A percentile compares a stretch with the other conserved stretches of the same genome.
Evolutionary conservation across 176 grass and related monocot species (phyloP).

Genomic region (Musa troglodytarum): DNA sequence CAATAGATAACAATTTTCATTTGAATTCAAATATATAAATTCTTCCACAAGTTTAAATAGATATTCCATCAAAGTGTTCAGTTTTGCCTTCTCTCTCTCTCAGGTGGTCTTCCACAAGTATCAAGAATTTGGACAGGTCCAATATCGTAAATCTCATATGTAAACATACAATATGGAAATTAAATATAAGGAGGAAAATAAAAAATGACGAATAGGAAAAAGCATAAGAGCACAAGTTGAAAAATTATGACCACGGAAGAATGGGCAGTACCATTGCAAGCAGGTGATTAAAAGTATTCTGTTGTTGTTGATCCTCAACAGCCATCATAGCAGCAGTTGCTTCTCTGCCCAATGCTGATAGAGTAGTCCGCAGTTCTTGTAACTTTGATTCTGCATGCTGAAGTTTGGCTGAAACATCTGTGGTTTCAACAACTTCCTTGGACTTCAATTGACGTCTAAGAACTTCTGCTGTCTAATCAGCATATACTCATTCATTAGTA

Average conservation of each 20-base stretch:
- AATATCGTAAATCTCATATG: neutral
- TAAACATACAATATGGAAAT: neutral
- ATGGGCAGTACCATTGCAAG: constrained; percentile 58
- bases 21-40: no score
- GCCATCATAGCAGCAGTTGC: constrained; percentile 91
- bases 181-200: neutral
- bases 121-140: neutral
- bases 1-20: no score
- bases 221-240: neutral
- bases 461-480: constrained; percentile 92
- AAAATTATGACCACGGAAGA: neutral
- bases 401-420: constrained; percentile 63
- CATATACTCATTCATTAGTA: constrained; percentile 22
- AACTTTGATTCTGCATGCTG: constrained; percentile 98
- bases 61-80: no score
- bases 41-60: no score
- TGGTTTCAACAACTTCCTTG: constrained; percentile 56
- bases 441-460: constrained; percentile 90
- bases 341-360: constrained; percentile 81
- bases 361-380: constrained; percentile 59
- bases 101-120: neutral
- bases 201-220: neutral
- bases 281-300: constrained; percentile 65
- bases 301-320: constrained; percentile 83
- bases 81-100: no score